Conservation (phyloP, 2,329 filamentous ascomycete genomes). For the Cytospora chrysosperma region DNA sequence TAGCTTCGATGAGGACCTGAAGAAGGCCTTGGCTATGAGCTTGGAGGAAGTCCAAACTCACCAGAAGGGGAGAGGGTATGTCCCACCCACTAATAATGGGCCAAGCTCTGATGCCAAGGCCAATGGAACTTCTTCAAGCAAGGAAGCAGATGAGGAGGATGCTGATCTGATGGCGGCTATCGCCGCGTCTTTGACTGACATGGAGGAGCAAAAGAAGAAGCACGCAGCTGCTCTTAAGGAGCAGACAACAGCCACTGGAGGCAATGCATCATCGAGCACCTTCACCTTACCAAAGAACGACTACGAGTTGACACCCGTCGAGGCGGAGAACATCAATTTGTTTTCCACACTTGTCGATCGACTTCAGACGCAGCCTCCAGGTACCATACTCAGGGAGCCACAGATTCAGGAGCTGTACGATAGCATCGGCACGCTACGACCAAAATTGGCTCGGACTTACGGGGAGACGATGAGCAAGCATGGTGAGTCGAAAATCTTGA, state of each 20-base stretch:
- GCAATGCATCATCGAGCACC: slow-evolving; percentile 48
- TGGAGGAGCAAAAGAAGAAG: slow-evolving; percentile 96
- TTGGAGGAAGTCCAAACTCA: slow-evolving; percentile 85
- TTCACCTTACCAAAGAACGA: slow-evolving; percentile 77
- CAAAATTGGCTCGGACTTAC: slow-evolving; percentile 92
- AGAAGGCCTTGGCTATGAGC: slow-evolving; percentile 93
- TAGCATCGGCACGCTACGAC: slow-evolving; percentile 87
- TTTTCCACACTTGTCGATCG: slow-evolving; percentile 93
- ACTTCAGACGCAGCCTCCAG: slow-evolving; percentile 89
- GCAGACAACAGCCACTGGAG: slow-evolving; percentile 58
- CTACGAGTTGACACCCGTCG: slow-evolving; percentile 88
- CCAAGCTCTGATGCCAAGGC: slow-evolving; percentile 33
- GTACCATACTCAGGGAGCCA: slow-evolving; percentile 92
- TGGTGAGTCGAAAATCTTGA: slow-evolving; percentile 53
- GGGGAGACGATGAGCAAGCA: slow-evolving; percentile 99
- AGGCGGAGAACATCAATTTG: slow-evolving; percentile 96
- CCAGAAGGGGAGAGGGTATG: slow-evolving; percentile 61
- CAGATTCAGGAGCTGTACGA: slow-evolving; percentile 98
- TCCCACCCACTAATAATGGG: slow-evolving; percentile 52
- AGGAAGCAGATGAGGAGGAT: slow-evolving; percentile 73
- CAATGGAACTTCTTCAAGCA: slow-evolving; percentile 39
- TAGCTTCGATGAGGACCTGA: slow-evolving; percentile 91
- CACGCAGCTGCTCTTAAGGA: slow-evolving; percentile 82
- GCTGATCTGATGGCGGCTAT: slow-evolving; percentile 93
- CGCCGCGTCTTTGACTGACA: slow-evolving; percentile 88